Evolutionary conservation across 768 basidiomycete species (phyloP).

Genomic region (Scleroderma citrinum): DNA sequence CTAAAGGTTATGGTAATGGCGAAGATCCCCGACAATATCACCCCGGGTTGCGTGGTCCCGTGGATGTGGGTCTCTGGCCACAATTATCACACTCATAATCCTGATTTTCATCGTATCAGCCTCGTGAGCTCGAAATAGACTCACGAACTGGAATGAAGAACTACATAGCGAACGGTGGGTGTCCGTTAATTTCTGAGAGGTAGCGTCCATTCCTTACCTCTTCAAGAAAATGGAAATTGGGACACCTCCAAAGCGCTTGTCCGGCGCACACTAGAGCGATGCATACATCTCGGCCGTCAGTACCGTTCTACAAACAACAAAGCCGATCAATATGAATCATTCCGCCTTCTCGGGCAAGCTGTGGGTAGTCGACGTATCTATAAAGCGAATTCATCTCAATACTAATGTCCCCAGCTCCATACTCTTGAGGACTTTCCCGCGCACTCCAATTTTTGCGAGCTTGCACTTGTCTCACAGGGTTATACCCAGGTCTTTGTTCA

Average conservation of each 20-base stretch:
- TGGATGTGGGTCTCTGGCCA: slow-evolving; percentile 49
- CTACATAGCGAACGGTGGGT: slow-evolving; percentile 76
- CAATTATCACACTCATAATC: neutral
- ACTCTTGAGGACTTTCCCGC: slow-evolving; percentile 86
- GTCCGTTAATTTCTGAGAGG: too few relatives aligned
- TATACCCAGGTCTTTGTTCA: slow-evolving; percentile 76
- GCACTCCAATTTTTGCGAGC: slow-evolving; percentile 88
- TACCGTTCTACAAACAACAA: slow-evolving; percentile 53
- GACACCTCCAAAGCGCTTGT: slow-evolving; percentile 81
- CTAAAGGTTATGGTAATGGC: slow-evolving; percentile 81
- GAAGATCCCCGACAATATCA: slow-evolving; percentile 80
- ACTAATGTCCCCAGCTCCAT: slow-evolving; percentile 44
- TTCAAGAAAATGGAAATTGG: slow-evolving; percentile 66
- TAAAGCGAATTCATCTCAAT: slow-evolving; percentile 5
- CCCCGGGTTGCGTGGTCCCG: slow-evolving; percentile 70
- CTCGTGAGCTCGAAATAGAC: slow-evolving; percentile 81
- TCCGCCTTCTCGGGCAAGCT: slow-evolving; percentile 68
- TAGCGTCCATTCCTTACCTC: neutral
- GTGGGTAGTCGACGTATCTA: slow-evolving; percentile 35
- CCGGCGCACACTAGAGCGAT: slow-evolving; percentile 64
- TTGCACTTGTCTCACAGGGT: slow-evolving; percentile 70
- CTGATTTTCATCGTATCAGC: slow-evolving; percentile 34
- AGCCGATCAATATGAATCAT: slow-evolving; percentile 72
- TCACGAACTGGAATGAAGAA: slow-evolving; percentile 90
- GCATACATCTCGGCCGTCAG: slow-evolving; percentile 73